phyloP scores from a whole-genome alignment of 2,329 filamentous ascomycete genomes.

The Fusarium nematophilum region DNA sequence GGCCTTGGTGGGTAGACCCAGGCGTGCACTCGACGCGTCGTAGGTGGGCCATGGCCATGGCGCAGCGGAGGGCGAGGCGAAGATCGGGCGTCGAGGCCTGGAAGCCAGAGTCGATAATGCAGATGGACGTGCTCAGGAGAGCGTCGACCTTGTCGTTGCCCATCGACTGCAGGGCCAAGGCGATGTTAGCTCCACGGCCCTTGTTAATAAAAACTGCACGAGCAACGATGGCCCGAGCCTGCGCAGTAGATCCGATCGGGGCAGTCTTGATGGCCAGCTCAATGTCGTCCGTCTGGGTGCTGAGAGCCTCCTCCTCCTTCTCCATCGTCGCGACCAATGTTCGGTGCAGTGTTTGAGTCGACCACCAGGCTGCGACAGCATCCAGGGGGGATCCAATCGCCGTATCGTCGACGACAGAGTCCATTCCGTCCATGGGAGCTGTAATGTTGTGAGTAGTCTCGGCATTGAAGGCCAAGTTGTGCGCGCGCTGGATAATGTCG shows the following conservation, averaged over 20 bases:
- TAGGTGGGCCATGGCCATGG: slow-evolving; percentile 70
- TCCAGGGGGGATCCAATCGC: slow-evolving; percentile 89
- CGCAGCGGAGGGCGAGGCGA: slow-evolving; percentile 67
- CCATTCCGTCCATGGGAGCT: slow-evolving; percentile 77
- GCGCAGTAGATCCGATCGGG: slow-evolving; percentile 81
- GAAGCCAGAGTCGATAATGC: slow-evolving; percentile 59
- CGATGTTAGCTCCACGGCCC: slow-evolving; percentile 67
- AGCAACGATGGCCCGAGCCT: slow-evolving; percentile 68
- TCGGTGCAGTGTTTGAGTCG: slow-evolving; percentile 77
- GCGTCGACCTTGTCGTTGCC: slow-evolving; percentile 44
- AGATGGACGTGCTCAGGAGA: slow-evolving; percentile 43
- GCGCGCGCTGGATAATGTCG: slow-evolving; percentile 83
- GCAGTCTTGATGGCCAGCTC: slow-evolving; percentile 77
- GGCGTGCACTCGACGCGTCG: slow-evolving; percentile 54
- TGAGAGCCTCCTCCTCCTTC: slow-evolving; percentile 52
- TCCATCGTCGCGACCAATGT: slow-evolving; percentile 74
- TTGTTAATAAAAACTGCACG: slow-evolving; percentile 67
- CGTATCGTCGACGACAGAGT: slow-evolving; percentile 85
- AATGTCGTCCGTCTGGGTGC: slow-evolving; percentile 59
- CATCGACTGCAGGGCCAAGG: slow-evolving; percentile 65
- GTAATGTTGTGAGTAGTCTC: slow-evolving; percentile 75
- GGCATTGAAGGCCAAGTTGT: slow-evolving; percentile 90
- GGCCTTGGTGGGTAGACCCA: slow-evolving; percentile 53
- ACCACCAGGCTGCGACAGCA: slow-evolving; percentile 92
- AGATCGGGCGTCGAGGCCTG: slow-evolving; percentile 61